Base-by-base conservation (phyloP, 768 basidiomycete species). In the Lactifluus pinguis region DNA sequence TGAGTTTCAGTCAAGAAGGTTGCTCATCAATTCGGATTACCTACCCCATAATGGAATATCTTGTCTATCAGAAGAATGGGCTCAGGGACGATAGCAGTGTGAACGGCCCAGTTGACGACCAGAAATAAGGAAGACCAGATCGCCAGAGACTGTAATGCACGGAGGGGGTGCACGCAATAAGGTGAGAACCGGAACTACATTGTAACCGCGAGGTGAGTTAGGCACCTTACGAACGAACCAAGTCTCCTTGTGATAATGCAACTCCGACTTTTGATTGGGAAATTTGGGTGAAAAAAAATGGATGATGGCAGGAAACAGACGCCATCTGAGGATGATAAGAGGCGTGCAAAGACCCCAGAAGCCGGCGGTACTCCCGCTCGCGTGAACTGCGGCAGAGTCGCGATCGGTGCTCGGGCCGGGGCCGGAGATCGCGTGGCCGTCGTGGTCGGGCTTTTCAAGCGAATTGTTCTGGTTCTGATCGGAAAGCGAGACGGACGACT, bases 181-280 rank as follows among this genome's bases (percentile, higher is more conserved):
- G 30, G 68, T 70, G 7, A 79, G 74, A 19, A 81, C 74, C 65
- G 85, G 81, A 11, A 76, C 17, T 51, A 53, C 14, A 17, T 15
- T 15, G 15, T n/a, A n/a, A n/a, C 19, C 19, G 39, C 55, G 8
- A 44, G 30, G 32, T 49, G 47, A 21, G 49, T 30, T 42, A 59
- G 63, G 30, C 66, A 75, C 77, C 71, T 88, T 89, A 62, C 80
- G 79, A 29, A 83, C 76, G 66, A 83, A 87, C 89, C 88, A 90
- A 54, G 76, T 81, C 72, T 92, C 89, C 77, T 84, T 76, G 53
- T 62, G 71, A 69, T 78, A 83, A 25, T 77, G 73, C 54, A 68
- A 68, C 69, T 82, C 82, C 62, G 77, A 74, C 75, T 81, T 67
- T 72, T 80, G 76, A 67, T 88, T 86, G 25, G 76, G 73, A 69